These are phyloP conservation scores for Castanea mollissima DNA, from an alignment of 306 rosid genomes.

Conservation along the genomic window DNA sequence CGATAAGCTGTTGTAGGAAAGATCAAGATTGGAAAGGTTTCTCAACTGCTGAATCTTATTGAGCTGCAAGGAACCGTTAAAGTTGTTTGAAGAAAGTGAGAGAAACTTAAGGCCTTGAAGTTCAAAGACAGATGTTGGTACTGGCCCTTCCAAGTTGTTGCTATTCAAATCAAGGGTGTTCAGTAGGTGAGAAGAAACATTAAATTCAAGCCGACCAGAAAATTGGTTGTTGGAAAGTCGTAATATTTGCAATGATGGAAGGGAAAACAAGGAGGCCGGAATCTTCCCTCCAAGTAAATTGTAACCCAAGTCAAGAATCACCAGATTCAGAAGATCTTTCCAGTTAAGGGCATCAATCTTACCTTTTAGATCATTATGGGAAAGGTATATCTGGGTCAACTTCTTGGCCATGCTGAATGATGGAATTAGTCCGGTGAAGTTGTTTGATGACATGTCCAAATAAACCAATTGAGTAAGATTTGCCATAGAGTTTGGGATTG, in stretches of 20 bases:
- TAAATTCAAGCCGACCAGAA: slow-evolving; percentile 23
- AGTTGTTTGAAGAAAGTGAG: slow-evolving; percentile 5
- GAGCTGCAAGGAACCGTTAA: not conserved
- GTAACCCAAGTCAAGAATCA: not conserved
- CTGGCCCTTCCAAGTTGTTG: slow-evolving; percentile 1
- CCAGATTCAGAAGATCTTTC: slow-evolving; percentile 17
- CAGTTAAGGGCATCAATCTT: slow-evolving; percentile 1
- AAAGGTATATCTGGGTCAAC: slow-evolving; percentile 21
- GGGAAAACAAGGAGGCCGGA: slow-evolving; percentile 20
- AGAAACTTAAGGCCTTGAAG: not conserved
- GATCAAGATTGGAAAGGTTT: not conserved
- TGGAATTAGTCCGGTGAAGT: slow-evolving; percentile 36
- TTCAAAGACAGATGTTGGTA: not conserved
- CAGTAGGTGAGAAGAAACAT: not conserved
- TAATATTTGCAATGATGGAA: slow-evolving; percentile 15
- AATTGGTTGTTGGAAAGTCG: slow-evolving; percentile 18
- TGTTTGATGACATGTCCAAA: slow-evolving; percentile 33
- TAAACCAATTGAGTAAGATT: slow-evolving; percentile 25
- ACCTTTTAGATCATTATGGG: slow-evolving; percentile 13
- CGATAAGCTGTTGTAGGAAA: not conserved
- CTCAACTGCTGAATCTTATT: not conserved
- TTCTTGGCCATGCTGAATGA: slow-evolving; percentile 29
- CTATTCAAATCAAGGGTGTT: not conserved
- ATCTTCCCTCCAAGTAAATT: slow-evolving; percentile 30
- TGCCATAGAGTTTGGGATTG: slow-evolving; percentile 29